Base-by-base conservation (phyloP, 192 early-diverging fungal genomes). In the Dissophora globulifera region DNA sequence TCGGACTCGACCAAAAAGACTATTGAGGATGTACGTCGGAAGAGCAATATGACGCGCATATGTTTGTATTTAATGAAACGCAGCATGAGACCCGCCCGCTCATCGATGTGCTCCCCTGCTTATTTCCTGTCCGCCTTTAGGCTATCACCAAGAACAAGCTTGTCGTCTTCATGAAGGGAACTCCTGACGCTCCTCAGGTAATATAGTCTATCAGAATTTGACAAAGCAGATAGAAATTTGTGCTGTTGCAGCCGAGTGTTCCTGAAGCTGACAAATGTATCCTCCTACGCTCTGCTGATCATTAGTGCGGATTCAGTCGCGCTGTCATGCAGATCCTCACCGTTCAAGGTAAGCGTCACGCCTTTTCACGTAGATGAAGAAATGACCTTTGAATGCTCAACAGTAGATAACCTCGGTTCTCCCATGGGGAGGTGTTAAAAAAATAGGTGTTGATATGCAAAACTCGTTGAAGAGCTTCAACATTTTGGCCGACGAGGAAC, bases 91-190 rank as follows among this genome's bases (percentile, higher is more conserved):
- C n/a, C n/a, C n/a, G n/a, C n/a, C n/a, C n/a, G n/a, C n/a, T n/a
- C n/a, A n/a, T n/a, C n/a, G n/a, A n/a, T n/a, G n/a, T n/a, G n/a
- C n/a, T n/a, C n/a, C n/a, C n/a, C n/a, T n/a, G n/a, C n/a, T n/a
- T n/a, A n/a, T n/a, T n/a, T n/a, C n/a, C n/a, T n/a, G n/a, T n/a
- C n/a, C n/a, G n/a, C n/a, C n/a, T n/a, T n/a, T n/a, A 87, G 88
- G 85, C 87, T n/a, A 78, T 91, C 62, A 82, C 82, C 33, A 58
- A 83, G 5, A 91, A 88, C 79, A 88, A 92, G 60, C 83, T 98
- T 4, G 83, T 93, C 46, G 89, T 98, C 32, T 98, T 96, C 69
- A 97, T 98, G 95, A 98, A 98, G 81, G 97, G 97, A 78, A 95
- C 94, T 50, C 93, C 93, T 52, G 89, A 96, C 56, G 85, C 87